These are phyloP conservation scores for Eutrema heterophyllum DNA, from an alignment of 345 rosid genomes.

Conservation along the genomic window DNA sequence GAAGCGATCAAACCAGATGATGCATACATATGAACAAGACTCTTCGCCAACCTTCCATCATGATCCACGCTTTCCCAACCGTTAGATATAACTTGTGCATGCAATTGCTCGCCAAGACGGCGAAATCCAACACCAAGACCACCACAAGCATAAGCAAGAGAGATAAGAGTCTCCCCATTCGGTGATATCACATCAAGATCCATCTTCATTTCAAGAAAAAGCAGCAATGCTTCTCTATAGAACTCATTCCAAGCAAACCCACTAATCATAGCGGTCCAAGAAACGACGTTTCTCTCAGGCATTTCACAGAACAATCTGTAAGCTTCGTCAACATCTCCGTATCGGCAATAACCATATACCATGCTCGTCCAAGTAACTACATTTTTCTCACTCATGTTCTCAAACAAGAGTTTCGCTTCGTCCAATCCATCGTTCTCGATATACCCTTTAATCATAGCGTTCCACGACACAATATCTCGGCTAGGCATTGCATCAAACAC, in stretches of 20 bases:
- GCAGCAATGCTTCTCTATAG: slow-evolving; percentile 38
- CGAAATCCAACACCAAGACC: slow-evolving; percentile 48
- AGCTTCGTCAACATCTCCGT: slow-evolving; percentile 42
- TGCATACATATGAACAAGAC: slow-evolving; percentile 74
- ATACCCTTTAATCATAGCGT: slow-evolving; percentile 50
- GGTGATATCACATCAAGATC: slow-evolving; percentile 37
- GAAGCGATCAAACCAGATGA: slow-evolving; percentile 47
- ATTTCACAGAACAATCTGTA: slow-evolving; percentile 44
- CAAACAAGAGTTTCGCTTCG: slow-evolving; percentile 50
- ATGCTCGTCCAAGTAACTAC: slow-evolving; percentile 75
- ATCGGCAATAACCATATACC: slow-evolving; percentile 47
- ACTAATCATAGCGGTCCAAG: slow-evolving; percentile 69
- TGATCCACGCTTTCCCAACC: slow-evolving; percentile 45
- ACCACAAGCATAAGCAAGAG: slow-evolving; percentile 71
- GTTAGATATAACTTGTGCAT: slow-evolving; percentile 42
- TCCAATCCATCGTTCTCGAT: slow-evolving; percentile 42
- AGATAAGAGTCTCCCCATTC: slow-evolving; percentile 62
- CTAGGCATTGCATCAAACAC: slow-evolving; percentile 42
- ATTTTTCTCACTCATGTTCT: slow-evolving; percentile 43
- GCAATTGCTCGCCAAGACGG: slow-evolving; percentile 57
- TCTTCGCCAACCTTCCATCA: slow-evolving; percentile 57
- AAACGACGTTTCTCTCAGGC: slow-evolving; percentile 55
- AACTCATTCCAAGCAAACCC: slow-evolving; percentile 54
- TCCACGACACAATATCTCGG: slow-evolving; percentile 52
- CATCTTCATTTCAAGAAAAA: slow-evolving; percentile 59